Evolutionary conservation across 2,329 filamentous ascomycete genomes (phyloP), one percentile per base, ranked within the genome.

Genomic region (Tricladium varicosporioides): DNA sequence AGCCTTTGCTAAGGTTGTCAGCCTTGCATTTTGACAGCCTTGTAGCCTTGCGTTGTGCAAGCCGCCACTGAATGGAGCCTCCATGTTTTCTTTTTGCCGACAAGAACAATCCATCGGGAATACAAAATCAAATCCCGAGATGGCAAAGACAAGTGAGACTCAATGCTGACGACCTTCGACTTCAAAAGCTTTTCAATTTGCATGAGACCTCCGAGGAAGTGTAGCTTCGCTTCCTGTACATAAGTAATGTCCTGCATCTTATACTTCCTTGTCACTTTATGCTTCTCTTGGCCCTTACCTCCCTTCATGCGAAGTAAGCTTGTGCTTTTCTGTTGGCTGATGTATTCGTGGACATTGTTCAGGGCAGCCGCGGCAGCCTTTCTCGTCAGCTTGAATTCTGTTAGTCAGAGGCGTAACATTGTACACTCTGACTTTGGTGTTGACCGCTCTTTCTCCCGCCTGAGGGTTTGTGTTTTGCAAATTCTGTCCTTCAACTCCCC

Each of bases 401-500:
- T 45, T 45, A 45, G 43, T 46, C 43, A 46, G 43, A 46, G 43
- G 18, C 43, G 43, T 16, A 22, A 46, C 15, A 46, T 27, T 27
- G 31, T 51, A 15, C 43, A 5, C 48, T 47, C 16, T 40, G n/a
- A 49, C 22, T 27, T 27, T 27, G 22, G 22, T 27, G 22, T 48
- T 56, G 48, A 56, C 54, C 54, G 54, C 54, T 48, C 31, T 56
- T 56, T 56, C 14, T 36, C 11, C 36, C 16, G 10, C 15, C 51
- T 46, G 43, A 31, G 31, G 16, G 32, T 43, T 50, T 42, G 42
- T 55, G 45, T 43, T 52, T 32, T 40, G 11, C 31, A 22, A 40
- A n/a, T 40, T 4, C 36, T 40, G 36, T 36, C 42, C 47, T 22
- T 22, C 32, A 42, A 42, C 31, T n/a, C 13, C 14, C 36, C 42